Evolutionary conservation across 2,329 filamentous ascomycete species (phyloP).

Genomic region (Plectosphaerella sp.): DNA sequence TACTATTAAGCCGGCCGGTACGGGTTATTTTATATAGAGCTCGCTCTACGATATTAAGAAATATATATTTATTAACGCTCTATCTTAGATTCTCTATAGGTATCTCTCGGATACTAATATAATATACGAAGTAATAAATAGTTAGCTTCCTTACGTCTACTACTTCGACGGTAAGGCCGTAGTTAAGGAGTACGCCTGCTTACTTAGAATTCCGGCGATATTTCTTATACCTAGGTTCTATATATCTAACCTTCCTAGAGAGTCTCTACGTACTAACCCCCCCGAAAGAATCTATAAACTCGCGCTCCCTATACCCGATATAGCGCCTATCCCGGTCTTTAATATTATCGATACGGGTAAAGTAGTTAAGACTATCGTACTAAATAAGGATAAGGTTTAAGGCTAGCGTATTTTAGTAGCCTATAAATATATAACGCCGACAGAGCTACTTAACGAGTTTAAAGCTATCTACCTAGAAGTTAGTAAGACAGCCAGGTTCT

Average conservation of each 20-base stretch:
- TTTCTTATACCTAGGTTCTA: conserved; percentile 50
- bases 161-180: conserved; percentile 56
- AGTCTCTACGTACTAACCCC: conserved; percentile 19
- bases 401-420: conserved; percentile 29
- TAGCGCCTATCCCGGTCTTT: conserved; percentile 30
- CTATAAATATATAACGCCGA: conserved; percentile 26
- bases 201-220: conserved; percentile 39
- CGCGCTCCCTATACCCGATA: conserved; percentile 22
- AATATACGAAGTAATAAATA: conserved; percentile 22
- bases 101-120: not conserved
- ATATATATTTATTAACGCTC: conserved; percentile 8
- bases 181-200: conserved; percentile 51
- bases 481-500: conserved; percentile 22
- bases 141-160: conserved; percentile 30
- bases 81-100: not conserved
- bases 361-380: conserved; percentile 21
- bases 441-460: conserved; percentile 19
- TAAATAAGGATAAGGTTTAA: conserved; percentile 7
- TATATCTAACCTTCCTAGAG: conserved; percentile 42
- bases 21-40: conserved; percentile 42
- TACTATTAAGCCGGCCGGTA: conserved; percentile 35
- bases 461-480: conserved; percentile 22
- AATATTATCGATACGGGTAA: conserved; percentile 35
- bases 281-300: conserved; percentile 17
- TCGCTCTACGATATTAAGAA: conserved; percentile 35